Evolutionary conservation across 2,329 filamentous ascomycete species (phyloP).

Genomic region (Diaporthe amygdali): DNA sequence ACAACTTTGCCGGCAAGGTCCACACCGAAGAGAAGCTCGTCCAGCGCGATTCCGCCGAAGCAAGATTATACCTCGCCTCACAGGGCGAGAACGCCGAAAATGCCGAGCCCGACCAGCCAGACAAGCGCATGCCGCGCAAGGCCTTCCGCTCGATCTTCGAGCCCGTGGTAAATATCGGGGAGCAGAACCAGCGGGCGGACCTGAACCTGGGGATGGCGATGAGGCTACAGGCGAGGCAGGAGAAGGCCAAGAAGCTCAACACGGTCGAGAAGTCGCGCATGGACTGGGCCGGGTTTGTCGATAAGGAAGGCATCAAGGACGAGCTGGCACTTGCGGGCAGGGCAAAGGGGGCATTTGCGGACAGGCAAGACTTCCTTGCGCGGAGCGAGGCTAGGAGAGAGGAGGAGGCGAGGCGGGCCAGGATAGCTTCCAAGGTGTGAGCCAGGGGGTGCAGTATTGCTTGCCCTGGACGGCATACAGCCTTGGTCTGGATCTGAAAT

Average conservation of each 20-base stretch:
- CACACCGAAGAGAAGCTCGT: constrained; percentile 76
- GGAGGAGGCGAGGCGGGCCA: constrained; percentile 61
- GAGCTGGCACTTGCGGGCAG: constrained; percentile 69
- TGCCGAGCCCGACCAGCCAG: constrained; percentile 35
- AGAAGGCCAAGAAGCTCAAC: constrained; percentile 68
- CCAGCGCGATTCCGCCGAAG: constrained; percentile 68
- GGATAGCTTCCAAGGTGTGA: constrained; percentile 46
- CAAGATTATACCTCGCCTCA: constrained; percentile 65
- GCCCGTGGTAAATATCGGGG: constrained; percentile 50
- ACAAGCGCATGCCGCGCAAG: constrained; percentile 54
- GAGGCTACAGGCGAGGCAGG: constrained; percentile 49
- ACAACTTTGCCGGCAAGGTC: constrained; percentile 76
- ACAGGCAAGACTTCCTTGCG: constrained; percentile 68
- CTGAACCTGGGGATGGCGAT: constrained; percentile 62
- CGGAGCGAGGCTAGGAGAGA: constrained; percentile 68
- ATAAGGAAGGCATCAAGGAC: constrained; percentile 73
- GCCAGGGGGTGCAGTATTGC: not conserved
- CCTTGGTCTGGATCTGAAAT: not conserved
- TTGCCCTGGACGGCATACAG: not conserved
- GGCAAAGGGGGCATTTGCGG: constrained; percentile 67
- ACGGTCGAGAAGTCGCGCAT: constrained; percentile 75
- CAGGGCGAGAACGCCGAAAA: constrained; percentile 38
- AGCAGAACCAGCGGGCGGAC: constrained; percentile 53
- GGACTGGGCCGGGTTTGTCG: constrained; percentile 76
- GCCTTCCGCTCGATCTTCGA: constrained; percentile 69